Evolutionary conservation across 345 rosid genomes (phyloP), one percentile per base, ranked within the genome.

Genomic region (Ceriops zippeliana): DNA sequence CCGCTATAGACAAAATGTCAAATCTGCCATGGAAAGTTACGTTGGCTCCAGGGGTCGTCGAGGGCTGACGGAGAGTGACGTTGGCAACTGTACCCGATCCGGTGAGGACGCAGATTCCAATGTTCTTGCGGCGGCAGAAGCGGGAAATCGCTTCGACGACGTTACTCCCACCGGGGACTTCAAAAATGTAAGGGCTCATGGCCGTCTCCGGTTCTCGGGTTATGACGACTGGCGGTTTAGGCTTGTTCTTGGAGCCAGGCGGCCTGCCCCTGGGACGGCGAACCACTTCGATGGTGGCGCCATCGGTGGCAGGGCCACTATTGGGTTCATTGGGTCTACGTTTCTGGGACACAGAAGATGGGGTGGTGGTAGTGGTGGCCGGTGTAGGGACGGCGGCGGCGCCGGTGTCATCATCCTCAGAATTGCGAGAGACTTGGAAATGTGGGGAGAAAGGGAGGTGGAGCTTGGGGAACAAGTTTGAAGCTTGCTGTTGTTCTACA

Each of bases 241-340:
- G 96, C 76, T 85, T 90, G 80, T 92, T 92, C 54, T 89, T 92
- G 35, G 98, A 92, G 7, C 97, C 98, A 0, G 97, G 92, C 1
- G 98, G 96, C 11, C 98, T 78, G 59, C 98, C 98, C 54, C 98
- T 75, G 1, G 96, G 96, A 19, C 96, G 86, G 6, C 98, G 95
- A 58, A 74, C 77, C 31, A 87, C 83, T 67, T 92, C 98, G 51
- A 91, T 89, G 67, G 83, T 74, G 30, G 89, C 86, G 26, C 86
- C 90, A 69, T 92, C 93, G 21, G 83, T 79, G 49, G 70, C 65
- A 11, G 54, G 35, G 27, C 56, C 42, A 63, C 79, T 58, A 57
- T 56, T 52, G 30, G 68, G 59, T 37, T 26, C 17, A 34, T 56
- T 56, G 59, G 54, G 58, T 11, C 67, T 67, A 16, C 31, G 64